A percentile compares a stretch with the other conserved stretches of the same genome.
Evolutionary conservation across 2,329 filamentous ascomycete genomes (phyloP).

Genomic region (Curvularia hawaiiensis): DNA sequence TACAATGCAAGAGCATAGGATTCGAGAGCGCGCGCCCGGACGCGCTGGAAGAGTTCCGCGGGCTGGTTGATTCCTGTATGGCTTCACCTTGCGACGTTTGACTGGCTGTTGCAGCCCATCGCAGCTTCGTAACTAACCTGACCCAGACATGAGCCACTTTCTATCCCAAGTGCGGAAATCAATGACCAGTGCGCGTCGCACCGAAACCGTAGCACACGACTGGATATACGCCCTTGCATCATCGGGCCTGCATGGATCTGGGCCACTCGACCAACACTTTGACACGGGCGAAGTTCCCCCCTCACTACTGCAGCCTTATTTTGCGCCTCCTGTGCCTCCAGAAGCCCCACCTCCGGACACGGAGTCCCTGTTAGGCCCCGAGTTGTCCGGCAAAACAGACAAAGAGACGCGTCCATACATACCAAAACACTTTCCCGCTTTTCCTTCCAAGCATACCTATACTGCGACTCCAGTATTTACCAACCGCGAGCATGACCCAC

Average conservation of each 20-base stretch:
- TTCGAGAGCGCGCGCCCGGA: conserved; percentile 61
- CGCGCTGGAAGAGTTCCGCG: conserved; percentile 62
- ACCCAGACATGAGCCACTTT: conserved; percentile 60
- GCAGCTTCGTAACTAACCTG: conserved; percentile 22
- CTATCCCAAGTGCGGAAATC: conserved; percentile 60
- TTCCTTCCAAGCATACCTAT: conserved; percentile 69
- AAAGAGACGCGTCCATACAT: conserved; percentile 59
- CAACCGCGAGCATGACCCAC: conserved; percentile 63
- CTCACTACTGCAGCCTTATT: conserved; percentile 46
- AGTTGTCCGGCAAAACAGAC: conserved; percentile 55
- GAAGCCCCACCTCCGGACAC: conserved; percentile 51
- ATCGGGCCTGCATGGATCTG: conserved; percentile 46
- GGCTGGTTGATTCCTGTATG: conserved; percentile 64
- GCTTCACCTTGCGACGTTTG: conserved; percentile 26
- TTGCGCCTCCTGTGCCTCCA: conserved; percentile 49
- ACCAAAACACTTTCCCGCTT: conserved; percentile 64
- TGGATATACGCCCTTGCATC: conserved; percentile 60
- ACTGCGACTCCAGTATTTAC: conserved; percentile 64
- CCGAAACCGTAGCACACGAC: conserved; percentile 62
- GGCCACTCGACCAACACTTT: conserved; percentile 49
- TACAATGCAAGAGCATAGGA: conserved; percentile 57
- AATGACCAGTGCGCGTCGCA: conserved; percentile 63
- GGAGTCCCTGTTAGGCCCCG: conserved; percentile 57
- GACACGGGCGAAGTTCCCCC: conserved; percentile 47
- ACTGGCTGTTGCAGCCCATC: conserved; percentile 2